These are phyloP conservation scores for Eucalyptus erythrocorys DNA, from an alignment of 345 rosid species.

Conservation along the genomic window DNA sequence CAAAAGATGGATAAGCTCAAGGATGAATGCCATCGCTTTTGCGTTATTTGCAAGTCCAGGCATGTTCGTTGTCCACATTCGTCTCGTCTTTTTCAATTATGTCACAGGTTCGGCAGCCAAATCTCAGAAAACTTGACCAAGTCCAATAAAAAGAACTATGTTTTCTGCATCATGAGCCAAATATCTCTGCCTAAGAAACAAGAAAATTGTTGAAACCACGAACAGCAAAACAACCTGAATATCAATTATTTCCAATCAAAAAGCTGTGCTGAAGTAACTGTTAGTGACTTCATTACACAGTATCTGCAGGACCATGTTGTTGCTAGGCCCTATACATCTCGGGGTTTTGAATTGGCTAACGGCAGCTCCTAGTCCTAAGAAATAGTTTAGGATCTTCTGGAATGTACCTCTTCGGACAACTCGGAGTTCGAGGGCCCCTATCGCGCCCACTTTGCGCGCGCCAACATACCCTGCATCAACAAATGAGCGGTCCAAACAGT, in stretches of 20 bases:
- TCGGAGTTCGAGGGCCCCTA: constrained; percentile 82
- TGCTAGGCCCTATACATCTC: constrained; percentile 47
- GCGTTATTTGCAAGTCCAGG: not conserved
- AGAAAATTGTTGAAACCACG: not conserved
- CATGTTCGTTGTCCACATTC: not conserved
- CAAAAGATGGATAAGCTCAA: not conserved
- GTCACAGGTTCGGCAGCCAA: not conserved
- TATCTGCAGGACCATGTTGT: constrained; percentile 51
- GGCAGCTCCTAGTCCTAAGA: constrained; percentile 56
- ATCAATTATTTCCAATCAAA: not conserved
- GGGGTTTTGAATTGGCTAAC: constrained; percentile 91
- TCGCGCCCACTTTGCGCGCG: constrained; percentile 52
- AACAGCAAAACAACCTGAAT: not conserved
- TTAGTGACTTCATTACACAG: constrained; percentile 37
- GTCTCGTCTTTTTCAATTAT: not conserved
- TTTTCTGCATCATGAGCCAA: not conserved
- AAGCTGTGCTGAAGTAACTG: constrained; percentile 59
- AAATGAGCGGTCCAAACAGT: constrained; percentile 60
- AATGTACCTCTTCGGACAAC: constrained; percentile 58
- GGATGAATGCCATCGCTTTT: not conserved
- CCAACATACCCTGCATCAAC: constrained; percentile 66
- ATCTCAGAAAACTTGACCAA: not conserved
- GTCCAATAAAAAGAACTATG: not conserved
- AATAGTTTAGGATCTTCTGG: constrained; percentile 61
- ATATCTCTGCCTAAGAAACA: not conserved